These are phyloP conservation scores for Oleoguttula mirabilis DNA, from an alignment of 495 filamentous ascomycete species.

Conservation along the genomic window DNA sequence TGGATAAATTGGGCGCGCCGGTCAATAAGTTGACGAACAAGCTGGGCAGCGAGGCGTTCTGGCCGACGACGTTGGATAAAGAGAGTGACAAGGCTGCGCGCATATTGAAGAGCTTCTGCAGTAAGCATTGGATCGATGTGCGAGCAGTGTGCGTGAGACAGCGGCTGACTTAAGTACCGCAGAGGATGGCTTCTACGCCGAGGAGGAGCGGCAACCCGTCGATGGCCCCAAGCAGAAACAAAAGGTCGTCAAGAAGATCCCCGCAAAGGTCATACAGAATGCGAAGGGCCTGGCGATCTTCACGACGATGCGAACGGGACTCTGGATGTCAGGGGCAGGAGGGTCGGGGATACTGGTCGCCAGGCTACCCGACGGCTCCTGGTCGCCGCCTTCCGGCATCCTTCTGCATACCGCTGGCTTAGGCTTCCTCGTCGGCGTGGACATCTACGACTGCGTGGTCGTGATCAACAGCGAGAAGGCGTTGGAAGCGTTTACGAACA, in stretches of 20 bases:
- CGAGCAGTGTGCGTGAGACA: not conserved
- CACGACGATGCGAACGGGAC: conserved; percentile 82
- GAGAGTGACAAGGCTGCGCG: conserved; percentile 75
- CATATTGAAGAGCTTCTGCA: conserved; percentile 69
- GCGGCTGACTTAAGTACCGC: not conserved
- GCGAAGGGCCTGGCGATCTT: conserved; percentile 84
- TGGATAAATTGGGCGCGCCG: conserved; percentile 45
- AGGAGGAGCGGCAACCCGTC: conserved; percentile 29
- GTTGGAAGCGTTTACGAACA: conserved; percentile 64
- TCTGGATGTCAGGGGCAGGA: conserved; percentile 83
- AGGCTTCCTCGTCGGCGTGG: conserved; percentile 80
- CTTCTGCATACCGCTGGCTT: conserved; percentile 75
- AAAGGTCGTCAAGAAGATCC: conserved; percentile 70
- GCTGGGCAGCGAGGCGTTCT: conserved; percentile 66
- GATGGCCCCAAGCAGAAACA: conserved; percentile 54
- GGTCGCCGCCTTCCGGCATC: conserved; percentile 81
- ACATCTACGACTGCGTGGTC: conserved; percentile 87
- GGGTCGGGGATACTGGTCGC: conserved; percentile 73
- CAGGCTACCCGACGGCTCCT: conserved; percentile 67
- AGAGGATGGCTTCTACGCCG: conserved; percentile 50
- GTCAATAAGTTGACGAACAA: conserved; percentile 63
- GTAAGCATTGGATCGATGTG: conserved; percentile 26
- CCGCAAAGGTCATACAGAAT: conserved; percentile 60
- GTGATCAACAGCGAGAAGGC: conserved; percentile 77
- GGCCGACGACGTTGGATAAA: conserved; percentile 67